Conservation (phyloP, 2,329 filamentous ascomycete genomes). For the Pseudogymnoascus sp. region DNA sequence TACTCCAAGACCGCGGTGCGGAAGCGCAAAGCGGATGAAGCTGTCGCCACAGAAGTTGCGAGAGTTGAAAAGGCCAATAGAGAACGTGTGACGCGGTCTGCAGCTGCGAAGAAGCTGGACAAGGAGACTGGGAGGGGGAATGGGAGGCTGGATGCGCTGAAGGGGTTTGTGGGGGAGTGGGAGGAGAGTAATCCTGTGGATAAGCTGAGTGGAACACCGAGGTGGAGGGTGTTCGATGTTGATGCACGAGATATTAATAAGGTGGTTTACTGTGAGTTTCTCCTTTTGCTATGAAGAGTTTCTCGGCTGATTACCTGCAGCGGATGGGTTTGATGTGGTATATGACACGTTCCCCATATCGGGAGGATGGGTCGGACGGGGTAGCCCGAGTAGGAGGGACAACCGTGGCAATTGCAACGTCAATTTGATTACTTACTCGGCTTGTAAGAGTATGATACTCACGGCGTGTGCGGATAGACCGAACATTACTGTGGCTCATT, state of each 20-base stretch:
- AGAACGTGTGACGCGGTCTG: constrained; percentile 20
- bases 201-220: background rate
- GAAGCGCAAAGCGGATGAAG: constrained; percentile 41
- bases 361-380: no score
- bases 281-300: background rate
- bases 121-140: constrained; percentile 14
- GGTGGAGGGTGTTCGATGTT: constrained; percentile 3
- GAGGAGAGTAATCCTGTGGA: constrained; percentile 33
- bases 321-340: background rate
- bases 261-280: background rate
- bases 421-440: background rate
- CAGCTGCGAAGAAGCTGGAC: background rate
- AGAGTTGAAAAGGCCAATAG: constrained; percentile 12
- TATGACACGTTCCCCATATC: no score
- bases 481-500: background rate
- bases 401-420: background rate
- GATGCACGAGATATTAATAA: background rate
- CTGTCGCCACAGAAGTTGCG: constrained; percentile 18
- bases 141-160: constrained; percentile 16
- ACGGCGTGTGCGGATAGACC: background rate
- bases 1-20: constrained; percentile 54
- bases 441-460: background rate
- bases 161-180: constrained; percentile 30
- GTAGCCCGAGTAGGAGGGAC: no score
- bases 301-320: background rate